Evolutionary conservation across 306 rosid species (phyloP).

Genomic region (barrel medic (Medicago truncatula)): DNA sequence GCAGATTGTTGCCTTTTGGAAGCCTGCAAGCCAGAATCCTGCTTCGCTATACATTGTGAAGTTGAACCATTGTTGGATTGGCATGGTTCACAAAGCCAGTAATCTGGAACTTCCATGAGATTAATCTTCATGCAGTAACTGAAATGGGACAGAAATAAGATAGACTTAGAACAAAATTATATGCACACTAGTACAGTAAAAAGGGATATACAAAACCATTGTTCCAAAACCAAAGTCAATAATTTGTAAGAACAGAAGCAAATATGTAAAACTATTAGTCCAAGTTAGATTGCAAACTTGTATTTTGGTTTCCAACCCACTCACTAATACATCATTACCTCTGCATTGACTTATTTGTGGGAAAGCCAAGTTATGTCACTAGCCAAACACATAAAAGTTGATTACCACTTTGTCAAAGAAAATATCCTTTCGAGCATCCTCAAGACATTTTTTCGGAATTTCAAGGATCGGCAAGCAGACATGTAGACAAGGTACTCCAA

Average conservation of each 20-base stretch:
- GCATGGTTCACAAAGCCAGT: slow-evolving; percentile 72
- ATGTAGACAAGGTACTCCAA: background rate
- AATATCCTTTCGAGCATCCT: background rate
- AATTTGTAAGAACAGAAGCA: slow-evolving; percentile 6
- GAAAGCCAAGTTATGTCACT: background rate
- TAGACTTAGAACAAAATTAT: too few relatives aligned
- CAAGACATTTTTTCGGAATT: background rate
- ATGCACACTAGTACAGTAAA: background rate
- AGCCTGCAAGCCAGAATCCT: slow-evolving; percentile 33
- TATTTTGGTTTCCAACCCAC: too few relatives aligned
- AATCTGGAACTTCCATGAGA: slow-evolving; percentile 25
- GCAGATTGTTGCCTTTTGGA: slow-evolving; percentile 31
- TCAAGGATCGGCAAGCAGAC: background rate
- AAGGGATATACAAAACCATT: background rate
- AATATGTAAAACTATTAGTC: slow-evolving; percentile 1
- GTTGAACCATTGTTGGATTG: background rate
- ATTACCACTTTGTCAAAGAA: background rate
- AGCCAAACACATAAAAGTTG: background rate
- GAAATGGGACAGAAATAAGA: slow-evolving; percentile 41
- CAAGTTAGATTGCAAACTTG: slow-evolving; percentile 30
- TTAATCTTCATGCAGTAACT: slow-evolving; percentile 64
- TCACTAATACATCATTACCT: too few relatives aligned
- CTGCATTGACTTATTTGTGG: too few relatives aligned
- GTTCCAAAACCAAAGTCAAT: slow-evolving; percentile 4
- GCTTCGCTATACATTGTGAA: slow-evolving; percentile 29